These are phyloP conservation scores for Pseudovirgaria hyperparasitica DNA, from an alignment of 2,329 filamentous ascomycete species.

Conservation along the genomic window DNA sequence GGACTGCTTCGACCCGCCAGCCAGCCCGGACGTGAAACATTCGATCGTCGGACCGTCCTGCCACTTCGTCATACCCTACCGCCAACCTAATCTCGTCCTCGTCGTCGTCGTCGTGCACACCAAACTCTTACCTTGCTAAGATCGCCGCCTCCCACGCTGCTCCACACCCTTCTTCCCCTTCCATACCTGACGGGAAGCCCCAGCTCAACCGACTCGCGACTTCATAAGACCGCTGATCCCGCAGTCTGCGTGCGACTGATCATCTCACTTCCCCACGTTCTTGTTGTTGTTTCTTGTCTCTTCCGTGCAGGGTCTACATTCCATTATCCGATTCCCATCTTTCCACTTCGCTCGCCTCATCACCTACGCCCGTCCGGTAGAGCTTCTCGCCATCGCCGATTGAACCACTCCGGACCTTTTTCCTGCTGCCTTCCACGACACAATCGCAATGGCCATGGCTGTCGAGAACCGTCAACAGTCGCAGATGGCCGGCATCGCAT, in stretches of 20 bases:
- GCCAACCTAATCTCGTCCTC: too few relatives aligned
- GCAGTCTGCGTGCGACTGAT: slow-evolving; percentile 31
- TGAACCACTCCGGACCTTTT: too few relatives aligned
- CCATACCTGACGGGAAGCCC: too few relatives aligned
- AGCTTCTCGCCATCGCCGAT: slow-evolving; percentile 6
- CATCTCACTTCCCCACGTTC: slow-evolving; percentile 38
- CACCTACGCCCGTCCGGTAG: slow-evolving; percentile 7
- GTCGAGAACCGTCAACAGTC: slow-evolving; percentile 71
- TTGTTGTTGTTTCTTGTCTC: slow-evolving; percentile 20
- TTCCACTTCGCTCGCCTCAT: slow-evolving; percentile 12
- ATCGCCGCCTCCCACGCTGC: too few relatives aligned
- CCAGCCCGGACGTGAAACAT: too few relatives aligned
- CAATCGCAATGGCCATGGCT: slow-evolving; percentile 90
- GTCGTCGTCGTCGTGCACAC: too few relatives aligned
- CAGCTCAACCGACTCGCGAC: too few relatives aligned
- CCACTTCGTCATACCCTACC: too few relatives aligned
- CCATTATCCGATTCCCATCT: slow-evolving; percentile 10
- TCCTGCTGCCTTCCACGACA: slow-evolving; percentile 7
- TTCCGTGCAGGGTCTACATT: slow-evolving; percentile 10
- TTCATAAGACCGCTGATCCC: slow-evolving; percentile 38
- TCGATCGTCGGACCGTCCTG: too few relatives aligned
- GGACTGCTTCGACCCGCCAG: too few relatives aligned
- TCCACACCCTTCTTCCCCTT: too few relatives aligned
- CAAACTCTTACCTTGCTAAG: too few relatives aligned
- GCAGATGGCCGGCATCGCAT: slow-evolving; percentile 57